phyloP scores from a whole-genome alignment of 345 rosid genomes.

The Mangifera indica region DNA sequence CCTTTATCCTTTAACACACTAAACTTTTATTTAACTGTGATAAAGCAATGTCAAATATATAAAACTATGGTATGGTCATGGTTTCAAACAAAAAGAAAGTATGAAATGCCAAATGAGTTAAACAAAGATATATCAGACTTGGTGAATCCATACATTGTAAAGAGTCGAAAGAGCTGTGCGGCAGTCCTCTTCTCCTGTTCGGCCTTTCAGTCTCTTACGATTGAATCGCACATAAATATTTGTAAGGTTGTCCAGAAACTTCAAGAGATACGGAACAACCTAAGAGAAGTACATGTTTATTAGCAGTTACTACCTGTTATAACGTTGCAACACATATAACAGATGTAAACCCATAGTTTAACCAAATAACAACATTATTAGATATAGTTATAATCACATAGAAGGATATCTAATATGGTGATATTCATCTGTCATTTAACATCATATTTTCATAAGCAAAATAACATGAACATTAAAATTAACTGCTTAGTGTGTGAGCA shows the following conservation, averaged over 20 bases:
- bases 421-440: not conserved
- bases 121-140: constrained; percentile 15
- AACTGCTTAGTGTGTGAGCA: not conserved
- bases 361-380: not conserved
- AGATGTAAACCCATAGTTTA: not conserved
- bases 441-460: not conserved
- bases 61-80: no score
- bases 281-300: constrained; percentile 16
- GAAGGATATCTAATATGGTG: not conserved
- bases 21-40: not conserved
- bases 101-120: not conserved
- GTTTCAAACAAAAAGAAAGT: not conserved
- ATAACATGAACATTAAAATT: not conserved
- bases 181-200: constrained; percentile 90
- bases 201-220: constrained; percentile 97
- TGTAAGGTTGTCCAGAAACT: constrained; percentile 93
- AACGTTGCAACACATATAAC: not conserved
- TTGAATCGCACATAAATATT: constrained; percentile 95
- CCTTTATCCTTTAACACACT: not conserved
- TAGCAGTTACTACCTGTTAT: not conserved
- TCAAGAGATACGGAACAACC: constrained; percentile 96
- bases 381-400: not conserved
- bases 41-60: not conserved
- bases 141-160: constrained; percentile 60
- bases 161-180: constrained; percentile 84